Evolutionary conservation across 2,329 filamentous ascomycete genomes (phyloP).

Genomic region (Beauveria caledonica): DNA sequence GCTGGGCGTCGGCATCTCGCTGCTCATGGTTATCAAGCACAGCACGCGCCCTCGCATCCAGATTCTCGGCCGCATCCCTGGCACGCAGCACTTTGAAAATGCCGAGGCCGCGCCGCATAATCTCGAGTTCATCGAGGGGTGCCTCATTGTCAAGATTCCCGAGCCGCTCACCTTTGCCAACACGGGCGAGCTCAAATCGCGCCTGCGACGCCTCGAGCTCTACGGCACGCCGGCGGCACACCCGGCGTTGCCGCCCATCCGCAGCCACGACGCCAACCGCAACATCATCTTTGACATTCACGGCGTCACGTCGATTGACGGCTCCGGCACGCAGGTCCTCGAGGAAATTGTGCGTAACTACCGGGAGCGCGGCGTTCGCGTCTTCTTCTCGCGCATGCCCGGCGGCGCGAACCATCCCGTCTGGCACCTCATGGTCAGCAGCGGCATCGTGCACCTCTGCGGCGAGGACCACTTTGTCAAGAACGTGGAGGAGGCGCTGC

Average conservation of each 20-base stretch:
- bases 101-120: constrained; percentile 64
- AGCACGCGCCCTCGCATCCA: constrained; percentile 89
- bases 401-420: constrained; percentile 44
- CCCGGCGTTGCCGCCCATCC: constrained; percentile 74
- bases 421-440: constrained; percentile 63
- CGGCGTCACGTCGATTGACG: constrained; percentile 91
- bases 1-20: constrained; percentile 82
- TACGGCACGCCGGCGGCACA: constrained; percentile 84
- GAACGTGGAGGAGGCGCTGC: constrained; percentile 76
- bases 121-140: constrained; percentile 85
- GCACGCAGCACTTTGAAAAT: constrained; percentile 77
- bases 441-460: constrained; percentile 76
- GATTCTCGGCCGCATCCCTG: constrained; percentile 83
- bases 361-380: constrained; percentile 63
- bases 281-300: constrained; percentile 97
- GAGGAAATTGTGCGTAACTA: constrained; percentile 82
- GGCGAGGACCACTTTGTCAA: constrained; percentile 71
- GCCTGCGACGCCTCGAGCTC: constrained; percentile 74
- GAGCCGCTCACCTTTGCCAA: constrained; percentile 96
- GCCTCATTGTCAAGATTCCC: constrained; percentile 93
- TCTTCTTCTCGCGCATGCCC: constrained; percentile 62
- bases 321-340: constrained; percentile 85
- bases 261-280: constrained; percentile 70
- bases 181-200: constrained; percentile 80
- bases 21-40: constrained; percentile 84